Conservation (phyloP, 345 rosid species). For the Pelargonium nanum region DNA sequence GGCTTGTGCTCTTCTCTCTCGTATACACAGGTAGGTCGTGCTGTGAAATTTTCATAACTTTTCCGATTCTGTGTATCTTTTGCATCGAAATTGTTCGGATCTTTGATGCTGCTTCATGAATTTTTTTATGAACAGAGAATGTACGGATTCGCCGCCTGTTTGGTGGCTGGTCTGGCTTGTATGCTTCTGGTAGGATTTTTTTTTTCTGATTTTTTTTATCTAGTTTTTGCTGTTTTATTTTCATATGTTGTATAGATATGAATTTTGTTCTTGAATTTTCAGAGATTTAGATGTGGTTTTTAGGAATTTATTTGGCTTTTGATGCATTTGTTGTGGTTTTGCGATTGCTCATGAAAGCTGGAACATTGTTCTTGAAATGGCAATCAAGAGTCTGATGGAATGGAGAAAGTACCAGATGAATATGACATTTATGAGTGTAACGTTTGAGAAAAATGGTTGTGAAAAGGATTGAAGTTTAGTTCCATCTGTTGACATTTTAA, state of each 20-base stretch:
- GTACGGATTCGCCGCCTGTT: constrained; percentile 59
- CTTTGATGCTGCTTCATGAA: neutral
- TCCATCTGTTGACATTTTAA: neutral
- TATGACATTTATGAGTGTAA: neutral
- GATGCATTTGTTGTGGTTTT: neutral
- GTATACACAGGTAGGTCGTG: constrained; percentile 43
- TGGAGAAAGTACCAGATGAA: neutral
- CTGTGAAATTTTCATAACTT: neutral
- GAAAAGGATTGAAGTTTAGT: neutral
- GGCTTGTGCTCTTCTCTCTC: constrained; percentile 57
- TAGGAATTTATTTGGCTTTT: neutral
- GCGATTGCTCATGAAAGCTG: neutral
- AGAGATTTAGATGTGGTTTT: neutral
- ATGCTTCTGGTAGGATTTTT: constrained; percentile 63
- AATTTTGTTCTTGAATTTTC: neutral
- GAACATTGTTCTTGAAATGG: neutral
- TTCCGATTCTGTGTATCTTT: neutral
- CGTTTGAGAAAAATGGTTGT: neutral
- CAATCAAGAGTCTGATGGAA: no score
- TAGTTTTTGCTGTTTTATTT: neutral
- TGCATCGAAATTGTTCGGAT: constrained; percentile 1
- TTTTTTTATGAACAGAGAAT: constrained; percentile 41
- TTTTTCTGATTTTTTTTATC: neutral
- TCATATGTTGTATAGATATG: neutral
- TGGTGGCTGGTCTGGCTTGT: constrained; percentile 49